Evolutionary conservation across 2,329 filamentous ascomycete species (phyloP), one percentile per base, ranked within the genome.

Genomic region (Exophiala alcalophila): DNA sequence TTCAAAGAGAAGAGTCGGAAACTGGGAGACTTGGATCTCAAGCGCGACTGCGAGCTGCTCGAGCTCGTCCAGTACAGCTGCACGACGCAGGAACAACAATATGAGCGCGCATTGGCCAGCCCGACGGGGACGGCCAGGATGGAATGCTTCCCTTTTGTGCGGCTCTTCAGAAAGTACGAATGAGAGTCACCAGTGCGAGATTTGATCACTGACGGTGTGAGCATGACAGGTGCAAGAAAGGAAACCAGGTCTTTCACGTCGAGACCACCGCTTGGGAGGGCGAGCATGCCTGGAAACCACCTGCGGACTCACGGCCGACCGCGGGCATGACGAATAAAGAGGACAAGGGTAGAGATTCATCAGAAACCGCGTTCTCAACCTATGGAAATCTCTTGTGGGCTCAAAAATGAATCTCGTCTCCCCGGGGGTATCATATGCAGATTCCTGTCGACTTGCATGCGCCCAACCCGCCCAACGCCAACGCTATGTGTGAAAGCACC

Each of bases 1-100:
- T 59, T 67, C 70, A 52, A 68, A 62, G 50, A 76, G 64, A 65
- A 74, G 57, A 61, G 65, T 36, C 73, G 75, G 48, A 80, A 80
- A 59, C 66, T 69, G 30, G 61, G 60, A n/a, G 63, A 69, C 11
- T 63, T 79, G 47, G 65, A 76, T 21, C 65, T 83, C 4, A 60
- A 65, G 40, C 64, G 76, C 35, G 50, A 55, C 31, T 83, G 80
- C 59, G 62, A 71, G 43, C 62, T 83, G 27, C 67, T 76, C 53
- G 76, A 82, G 59, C 61, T 83, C 61, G 64, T 77, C 32, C 80
- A 84, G 63, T 83, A 81, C 58, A 72, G 72, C 18, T 84, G 80
- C 62, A 71, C 78, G 57, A 63, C 78, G 7, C 65, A 71, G 6
- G 61, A 66, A 24, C 64, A 68, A 40, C 40, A 50, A 33, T 30